Conservation (phyloP, 768 basidiomycete species). For the Xanthoconium purpureum region DNA sequence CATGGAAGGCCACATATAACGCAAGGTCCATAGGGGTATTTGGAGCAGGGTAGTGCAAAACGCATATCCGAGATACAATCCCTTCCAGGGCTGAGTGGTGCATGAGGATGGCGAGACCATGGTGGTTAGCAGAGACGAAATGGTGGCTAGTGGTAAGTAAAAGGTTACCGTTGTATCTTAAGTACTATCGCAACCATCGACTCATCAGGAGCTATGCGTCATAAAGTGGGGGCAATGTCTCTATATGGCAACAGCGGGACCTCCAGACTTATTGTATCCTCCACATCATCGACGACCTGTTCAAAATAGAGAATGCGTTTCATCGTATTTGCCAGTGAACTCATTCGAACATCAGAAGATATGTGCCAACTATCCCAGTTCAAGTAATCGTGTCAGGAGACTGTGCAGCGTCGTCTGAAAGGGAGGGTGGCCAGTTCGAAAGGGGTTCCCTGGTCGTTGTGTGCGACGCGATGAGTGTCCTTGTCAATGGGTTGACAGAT, state of each 20-base stretch:
- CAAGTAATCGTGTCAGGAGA: constrained; percentile 24
- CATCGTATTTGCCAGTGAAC: not conserved
- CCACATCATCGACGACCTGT: no score
- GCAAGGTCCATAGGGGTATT: constrained; percentile 47
- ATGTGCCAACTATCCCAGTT: not conserved
- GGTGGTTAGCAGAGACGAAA: not conserved
- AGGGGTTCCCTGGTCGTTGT: constrained; percentile 18
- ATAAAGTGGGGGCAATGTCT: not conserved
- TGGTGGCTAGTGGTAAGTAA: not conserved
- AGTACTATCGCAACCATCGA: not conserved
- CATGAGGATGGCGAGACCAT: constrained; percentile 10
- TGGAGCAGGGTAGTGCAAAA: constrained; percentile 40
- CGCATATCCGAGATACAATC: constrained; percentile 45
- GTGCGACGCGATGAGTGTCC: not conserved
- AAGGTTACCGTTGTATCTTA: no score
- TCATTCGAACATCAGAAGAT: not conserved
- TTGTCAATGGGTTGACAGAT: not conserved
- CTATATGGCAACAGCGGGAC: no score
- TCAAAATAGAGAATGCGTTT: not conserved
- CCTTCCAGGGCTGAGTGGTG: constrained; percentile 45
- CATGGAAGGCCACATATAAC: constrained; percentile 31
- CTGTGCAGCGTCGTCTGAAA: constrained; percentile 20
- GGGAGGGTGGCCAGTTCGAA: constrained; percentile 28
- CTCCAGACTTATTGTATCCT: no score
- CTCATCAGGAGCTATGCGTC: not conserved